A percentile compares a stretch with the other conserved stretches of the same genome.
Conservation (phyloP, 345 rosid genomes). For the Schrenkiella parvula region DNA sequence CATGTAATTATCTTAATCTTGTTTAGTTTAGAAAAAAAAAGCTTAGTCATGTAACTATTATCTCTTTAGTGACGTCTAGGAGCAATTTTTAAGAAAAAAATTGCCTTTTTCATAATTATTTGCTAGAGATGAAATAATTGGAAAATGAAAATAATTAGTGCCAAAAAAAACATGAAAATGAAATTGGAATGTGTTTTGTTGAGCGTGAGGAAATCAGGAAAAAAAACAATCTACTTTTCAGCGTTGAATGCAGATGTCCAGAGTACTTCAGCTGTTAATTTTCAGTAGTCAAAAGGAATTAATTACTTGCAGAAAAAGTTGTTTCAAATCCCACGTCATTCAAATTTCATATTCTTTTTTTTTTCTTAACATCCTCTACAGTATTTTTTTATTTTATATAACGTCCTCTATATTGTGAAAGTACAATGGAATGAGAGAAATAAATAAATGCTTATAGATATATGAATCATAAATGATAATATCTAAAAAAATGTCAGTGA, state of each 20-base stretch:
- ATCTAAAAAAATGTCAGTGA: no score
- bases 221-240: slow-evolving; percentile 21
- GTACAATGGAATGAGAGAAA: background rate
- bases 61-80: background rate
- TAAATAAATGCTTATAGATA: no score
- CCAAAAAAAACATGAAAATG: background rate
- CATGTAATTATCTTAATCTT: background rate
- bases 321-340: slow-evolving; percentile 35
- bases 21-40: background rate
- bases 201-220: slow-evolving; percentile 4
- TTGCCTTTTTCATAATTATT: background rate
- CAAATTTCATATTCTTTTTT: background rate
- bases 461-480: no score
- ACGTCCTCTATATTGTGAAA: background rate
- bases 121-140: background rate
- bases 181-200: background rate
- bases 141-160: background rate
- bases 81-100: background rate
- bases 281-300: slow-evolving; percentile 29
- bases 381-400: background rate
- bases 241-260: slow-evolving; percentile 33
- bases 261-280: slow-evolving; percentile 30
- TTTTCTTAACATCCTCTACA: background rate
- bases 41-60: background rate
- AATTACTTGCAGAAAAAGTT: slow-evolving; percentile 29